Percentiles rank a stretch among this genome's conserved stretches.
phyloP scores from a whole-genome alignment of 2,329 filamentous ascomycete genomes.

The Pseudogymnoascus sp. region DNA sequence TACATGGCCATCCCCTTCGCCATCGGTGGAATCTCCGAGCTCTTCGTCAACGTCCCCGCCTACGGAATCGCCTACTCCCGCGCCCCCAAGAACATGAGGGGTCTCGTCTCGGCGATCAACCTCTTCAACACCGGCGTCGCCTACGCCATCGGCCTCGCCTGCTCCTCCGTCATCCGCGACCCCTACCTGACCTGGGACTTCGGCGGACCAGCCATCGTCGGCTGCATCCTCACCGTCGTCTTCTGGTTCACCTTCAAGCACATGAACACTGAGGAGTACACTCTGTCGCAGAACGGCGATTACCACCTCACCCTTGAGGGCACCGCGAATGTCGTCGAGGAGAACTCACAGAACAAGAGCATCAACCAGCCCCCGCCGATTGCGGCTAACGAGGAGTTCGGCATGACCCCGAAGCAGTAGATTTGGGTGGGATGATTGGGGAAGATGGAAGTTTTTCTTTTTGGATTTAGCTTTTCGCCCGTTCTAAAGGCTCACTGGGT shows the following conservation, averaged over 20 bases:
- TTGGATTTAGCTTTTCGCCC: slow-evolving; percentile 3
- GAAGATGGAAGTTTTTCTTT: background rate
- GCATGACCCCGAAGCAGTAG: slow-evolving; percentile 14
- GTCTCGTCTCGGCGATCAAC: slow-evolving; percentile 41
- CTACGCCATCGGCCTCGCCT: slow-evolving; percentile 37
- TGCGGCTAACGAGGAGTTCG: slow-evolving; percentile 13
- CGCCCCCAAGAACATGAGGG: slow-evolving; percentile 42
- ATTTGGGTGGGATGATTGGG: background rate
- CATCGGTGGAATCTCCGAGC: slow-evolving; percentile 39
- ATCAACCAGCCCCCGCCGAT: slow-evolving; percentile 11
- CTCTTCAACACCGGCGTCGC: slow-evolving; percentile 39
- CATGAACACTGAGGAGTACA: slow-evolving; percentile 39
- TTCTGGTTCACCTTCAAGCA: slow-evolving; percentile 41
- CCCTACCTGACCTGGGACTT: slow-evolving; percentile 43
- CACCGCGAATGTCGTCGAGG: slow-evolving; percentile 12
- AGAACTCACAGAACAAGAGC: slow-evolving; percentile 14
- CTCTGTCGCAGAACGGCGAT: slow-evolving; percentile 40
- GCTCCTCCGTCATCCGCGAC: slow-evolving; percentile 38
- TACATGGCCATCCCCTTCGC: slow-evolving; percentile 48
- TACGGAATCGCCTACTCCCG: slow-evolving; percentile 44
- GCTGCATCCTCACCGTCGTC: slow-evolving; percentile 34
- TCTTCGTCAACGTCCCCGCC: slow-evolving; percentile 44
- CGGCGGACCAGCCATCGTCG: slow-evolving; percentile 38
- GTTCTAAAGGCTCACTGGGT: background rate
- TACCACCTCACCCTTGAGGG: slow-evolving; percentile 25